Percentiles rank a stretch among this genome's conserved stretches.
Conservation (phyloP, 2,329 filamentous ascomycete species). For the Hysterium pulicare region DNA sequence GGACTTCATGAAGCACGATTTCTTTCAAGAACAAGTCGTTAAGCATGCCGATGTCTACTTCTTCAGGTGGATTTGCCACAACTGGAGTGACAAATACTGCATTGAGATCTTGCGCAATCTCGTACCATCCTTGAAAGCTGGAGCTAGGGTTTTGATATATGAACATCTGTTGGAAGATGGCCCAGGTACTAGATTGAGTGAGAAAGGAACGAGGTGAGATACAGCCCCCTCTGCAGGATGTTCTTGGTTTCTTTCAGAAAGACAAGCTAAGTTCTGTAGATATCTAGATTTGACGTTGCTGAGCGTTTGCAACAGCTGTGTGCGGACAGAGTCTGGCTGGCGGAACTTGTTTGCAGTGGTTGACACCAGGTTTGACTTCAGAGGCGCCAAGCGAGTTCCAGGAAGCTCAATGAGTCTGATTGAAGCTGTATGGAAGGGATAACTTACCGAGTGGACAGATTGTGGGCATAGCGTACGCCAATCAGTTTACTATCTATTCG, state of each 20-base stretch:
- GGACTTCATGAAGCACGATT: not conserved
- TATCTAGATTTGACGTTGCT: not conserved
- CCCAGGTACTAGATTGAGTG: not conserved
- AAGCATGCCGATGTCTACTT: conserved; percentile 4
- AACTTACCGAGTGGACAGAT: too few relatives aligned
- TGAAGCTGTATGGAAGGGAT: not conserved
- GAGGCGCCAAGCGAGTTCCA: not conserved
- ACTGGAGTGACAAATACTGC: conserved; percentile 1
- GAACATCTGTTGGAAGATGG: not conserved
- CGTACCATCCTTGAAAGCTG: conserved; percentile 3
- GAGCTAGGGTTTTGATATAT: conserved; percentile 1
- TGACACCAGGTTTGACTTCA: not conserved
- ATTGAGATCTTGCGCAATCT: conserved; percentile 2
- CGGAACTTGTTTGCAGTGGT: not conserved
- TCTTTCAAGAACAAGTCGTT: not conserved
- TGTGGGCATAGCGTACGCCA: too few relatives aligned
- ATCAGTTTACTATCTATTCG: too few relatives aligned
- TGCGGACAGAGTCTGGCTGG: not conserved
- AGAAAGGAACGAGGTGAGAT: not conserved
- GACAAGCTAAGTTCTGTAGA: not conserved
- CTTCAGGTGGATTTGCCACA: conserved; percentile 1
- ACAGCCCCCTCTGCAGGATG: not conserved
- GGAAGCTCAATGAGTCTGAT: not conserved
- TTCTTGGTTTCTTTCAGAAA: not conserved
- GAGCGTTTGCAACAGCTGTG: not conserved